A percentile compares a stretch with the other conserved stretches of the same genome.
Conservation (phyloP, 129 eudicot genomes). For the Saposhnikovia divaricata region DNA sequence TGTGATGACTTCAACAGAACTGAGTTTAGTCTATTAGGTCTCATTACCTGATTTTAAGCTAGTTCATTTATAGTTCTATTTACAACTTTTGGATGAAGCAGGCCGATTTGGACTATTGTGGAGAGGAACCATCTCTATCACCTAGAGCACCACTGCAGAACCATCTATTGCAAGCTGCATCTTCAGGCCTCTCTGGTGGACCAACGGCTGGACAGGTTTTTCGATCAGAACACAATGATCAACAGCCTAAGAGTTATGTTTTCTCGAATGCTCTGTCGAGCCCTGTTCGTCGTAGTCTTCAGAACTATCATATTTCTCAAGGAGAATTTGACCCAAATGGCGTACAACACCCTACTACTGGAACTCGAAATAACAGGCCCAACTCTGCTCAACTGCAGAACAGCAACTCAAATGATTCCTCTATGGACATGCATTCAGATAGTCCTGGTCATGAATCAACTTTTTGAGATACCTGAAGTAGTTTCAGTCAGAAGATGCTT, state of each 20-base stretch:
- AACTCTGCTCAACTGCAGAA: conserved; percentile 28
- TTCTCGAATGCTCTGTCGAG: conserved; percentile 82
- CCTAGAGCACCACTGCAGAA: conserved; percentile 33
- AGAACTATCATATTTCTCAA: conserved; percentile 60
- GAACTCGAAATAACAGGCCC: conserved; percentile 24
- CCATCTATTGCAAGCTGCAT: conserved; percentile 25
- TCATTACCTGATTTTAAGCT: background rate
- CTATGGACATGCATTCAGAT: conserved; percentile 83
- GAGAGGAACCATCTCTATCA: conserved; percentile 48
- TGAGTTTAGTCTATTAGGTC: background rate
- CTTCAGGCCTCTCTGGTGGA: conserved; percentile 40
- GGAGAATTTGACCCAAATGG: conserved; percentile 31
- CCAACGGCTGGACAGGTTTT: conserved; percentile 31
- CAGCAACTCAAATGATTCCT: conserved; percentile 47
- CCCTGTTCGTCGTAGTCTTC: conserved; percentile 79
- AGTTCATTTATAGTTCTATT: background rate
- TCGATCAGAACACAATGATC: conserved; percentile 38
- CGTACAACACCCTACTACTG: conserved; percentile 20
- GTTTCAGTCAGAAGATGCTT: conserved; percentile 3
- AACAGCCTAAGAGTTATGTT: conserved; percentile 49
- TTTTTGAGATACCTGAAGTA: conserved; percentile 20
- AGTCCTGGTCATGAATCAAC: conserved; percentile 48
- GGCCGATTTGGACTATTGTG: conserved; percentile 43
- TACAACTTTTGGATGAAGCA: conserved; percentile 10
- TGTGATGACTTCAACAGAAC: background rate